phyloP scores from a whole-genome alignment of 345 rosid species.

The Diplotaxis tenuifolia region DNA sequence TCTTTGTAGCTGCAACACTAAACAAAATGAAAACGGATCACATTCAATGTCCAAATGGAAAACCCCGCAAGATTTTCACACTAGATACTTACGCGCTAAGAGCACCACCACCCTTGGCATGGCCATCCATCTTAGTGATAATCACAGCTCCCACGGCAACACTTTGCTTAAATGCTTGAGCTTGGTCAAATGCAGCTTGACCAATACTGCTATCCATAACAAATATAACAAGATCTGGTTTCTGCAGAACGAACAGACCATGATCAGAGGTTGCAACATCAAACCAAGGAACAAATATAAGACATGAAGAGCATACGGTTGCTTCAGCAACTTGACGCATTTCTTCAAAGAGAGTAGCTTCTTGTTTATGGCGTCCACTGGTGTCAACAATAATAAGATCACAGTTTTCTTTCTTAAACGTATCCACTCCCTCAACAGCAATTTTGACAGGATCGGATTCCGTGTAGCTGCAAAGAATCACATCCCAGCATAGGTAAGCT shows the following conservation, averaged over 20 bases:
- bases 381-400: conserved; percentile 94
- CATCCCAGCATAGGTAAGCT: neutral
- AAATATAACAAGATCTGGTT: conserved; percentile 88
- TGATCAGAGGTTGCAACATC: conserved; percentile 7
- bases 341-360: conserved; percentile 95
- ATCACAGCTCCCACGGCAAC: conserved; percentile 87
- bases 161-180: conserved; percentile 85
- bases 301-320: conserved; percentile 45
- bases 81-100: conserved; percentile 81
- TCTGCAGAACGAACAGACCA: conserved; percentile 44
- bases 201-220: conserved; percentile 95
- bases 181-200: conserved; percentile 93
- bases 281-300: neutral
- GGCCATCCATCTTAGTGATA: conserved; percentile 90
- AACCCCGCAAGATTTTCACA: neutral
- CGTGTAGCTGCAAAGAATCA: conserved; percentile 57
- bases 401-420: conserved; percentile 80
- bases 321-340: conserved; percentile 98
- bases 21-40: conserved; percentile 21
- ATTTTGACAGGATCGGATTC: conserved; percentile 96
- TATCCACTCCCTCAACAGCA: conserved; percentile 89
- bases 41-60: neutral
- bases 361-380: conserved; percentile 97
- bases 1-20: conserved; percentile 93
- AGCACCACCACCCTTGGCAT: conserved; percentile 97